Conservation (phyloP, 441 rosid species). For the Jatropha podagrica region DNA sequence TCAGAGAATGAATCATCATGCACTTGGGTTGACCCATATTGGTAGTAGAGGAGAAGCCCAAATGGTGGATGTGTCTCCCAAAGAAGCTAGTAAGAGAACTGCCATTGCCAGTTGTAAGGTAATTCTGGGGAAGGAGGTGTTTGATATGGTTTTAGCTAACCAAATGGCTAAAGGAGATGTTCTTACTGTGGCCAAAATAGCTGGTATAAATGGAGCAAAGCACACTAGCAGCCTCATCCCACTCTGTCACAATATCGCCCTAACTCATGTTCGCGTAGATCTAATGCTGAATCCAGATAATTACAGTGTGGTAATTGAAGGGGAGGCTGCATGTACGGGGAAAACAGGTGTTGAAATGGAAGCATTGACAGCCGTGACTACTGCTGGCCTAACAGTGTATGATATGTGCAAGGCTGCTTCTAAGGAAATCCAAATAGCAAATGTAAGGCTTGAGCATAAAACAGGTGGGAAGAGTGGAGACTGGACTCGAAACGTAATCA, state of each 20-base stretch:
- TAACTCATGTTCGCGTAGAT: constrained; percentile 69
- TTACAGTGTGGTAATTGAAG: constrained; percentile 70
- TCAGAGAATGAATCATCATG: constrained; percentile 19
- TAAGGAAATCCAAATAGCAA: constrained; percentile 61
- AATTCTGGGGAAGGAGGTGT: constrained; percentile 62
- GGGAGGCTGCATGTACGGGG: constrained; percentile 74
- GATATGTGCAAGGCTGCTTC: constrained; percentile 99
- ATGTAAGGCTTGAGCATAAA: constrained; percentile 60
- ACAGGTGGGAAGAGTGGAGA: constrained; percentile 86
- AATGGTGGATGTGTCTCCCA: constrained; percentile 91
- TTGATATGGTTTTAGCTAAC: constrained; percentile 73
- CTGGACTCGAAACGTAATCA: constrained; percentile 36
- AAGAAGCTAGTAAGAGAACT: constrained; percentile 57
- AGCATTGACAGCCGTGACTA: constrained; percentile 81
- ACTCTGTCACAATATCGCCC: constrained; percentile 71
- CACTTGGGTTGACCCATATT: constrained; percentile 53
- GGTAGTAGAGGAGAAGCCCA: constrained; percentile 70
- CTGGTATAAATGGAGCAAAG: constrained; percentile 89
- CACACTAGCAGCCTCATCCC: constrained; percentile 80
- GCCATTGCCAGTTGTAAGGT: constrained; percentile 84
- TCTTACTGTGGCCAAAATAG: constrained; percentile 82
- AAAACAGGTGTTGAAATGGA: constrained; percentile 97
- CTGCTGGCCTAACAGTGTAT: constrained; percentile 82
- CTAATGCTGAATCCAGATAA: constrained; percentile 55
- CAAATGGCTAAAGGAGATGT: constrained; percentile 94